These are phyloP conservation scores for Penicillium sp. DNA, from an alignment of 2,329 filamentous ascomycete species.

Conservation along the genomic window DNA sequence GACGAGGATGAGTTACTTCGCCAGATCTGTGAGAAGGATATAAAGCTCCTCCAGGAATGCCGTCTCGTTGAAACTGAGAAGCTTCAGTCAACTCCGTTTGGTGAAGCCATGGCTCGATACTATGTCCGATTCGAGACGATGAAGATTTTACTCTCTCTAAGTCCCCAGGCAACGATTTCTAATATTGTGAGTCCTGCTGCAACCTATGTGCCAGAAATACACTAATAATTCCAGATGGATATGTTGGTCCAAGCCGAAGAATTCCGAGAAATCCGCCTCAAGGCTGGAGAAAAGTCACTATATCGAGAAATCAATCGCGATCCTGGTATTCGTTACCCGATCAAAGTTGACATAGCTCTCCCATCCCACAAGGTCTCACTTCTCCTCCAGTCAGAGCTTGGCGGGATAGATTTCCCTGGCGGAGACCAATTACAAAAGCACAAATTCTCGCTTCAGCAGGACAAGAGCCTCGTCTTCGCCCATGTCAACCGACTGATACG, in stretches of 20 bases:
- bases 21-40: constrained; percentile 67
- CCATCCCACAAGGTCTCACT: constrained; percentile 73
- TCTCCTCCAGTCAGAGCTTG: constrained; percentile 72
- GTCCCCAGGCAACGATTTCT: constrained; percentile 59
- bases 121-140: constrained; percentile 79
- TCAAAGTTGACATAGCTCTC: constrained; percentile 64
- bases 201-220: not conserved
- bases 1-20: constrained; percentile 64
- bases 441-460: constrained; percentile 56
- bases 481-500: constrained; percentile 67
- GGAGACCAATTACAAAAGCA: constrained; percentile 57
- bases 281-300: constrained; percentile 63
- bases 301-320: constrained; percentile 72
- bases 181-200: constrained; percentile 59
- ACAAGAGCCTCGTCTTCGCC: constrained; percentile 64
- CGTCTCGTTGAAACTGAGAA: constrained; percentile 54
- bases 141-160: constrained; percentile 64
- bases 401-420: constrained; percentile 61
- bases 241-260: constrained; percentile 66
- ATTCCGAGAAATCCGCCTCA: constrained; percentile 69
- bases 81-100: constrained; percentile 67
- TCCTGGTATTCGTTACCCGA: constrained; percentile 64
- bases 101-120: constrained; percentile 77
- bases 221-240: constrained; percentile 53
- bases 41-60: constrained; percentile 61